Evolutionary conservation across 23 red algal species (phyloP).

Genomic region (Gracilaria domingensis): DNA sequence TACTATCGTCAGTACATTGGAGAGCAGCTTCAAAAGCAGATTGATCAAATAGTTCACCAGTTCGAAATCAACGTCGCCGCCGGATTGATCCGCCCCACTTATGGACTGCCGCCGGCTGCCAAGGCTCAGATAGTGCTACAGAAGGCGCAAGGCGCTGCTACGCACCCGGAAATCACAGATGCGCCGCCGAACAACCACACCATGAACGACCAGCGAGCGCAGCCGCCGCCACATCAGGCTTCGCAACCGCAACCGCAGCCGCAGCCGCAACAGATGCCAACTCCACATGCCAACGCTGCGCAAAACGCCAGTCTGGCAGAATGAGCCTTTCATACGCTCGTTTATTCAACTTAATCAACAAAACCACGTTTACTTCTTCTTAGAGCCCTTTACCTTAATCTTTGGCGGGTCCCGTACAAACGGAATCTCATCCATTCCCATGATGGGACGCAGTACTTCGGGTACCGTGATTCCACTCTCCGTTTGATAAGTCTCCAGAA

Average conservation of each 20-base stretch:
- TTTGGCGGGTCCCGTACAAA: conserved; percentile 71
- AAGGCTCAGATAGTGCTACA: conserved; percentile 8
- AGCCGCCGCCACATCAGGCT: not conserved
- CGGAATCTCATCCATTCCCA: conserved; percentile 65
- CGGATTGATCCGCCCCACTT: conserved; percentile 72
- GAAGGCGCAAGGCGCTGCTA: not conserved
- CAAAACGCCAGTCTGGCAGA: not conserved
- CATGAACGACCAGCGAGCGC: not conserved
- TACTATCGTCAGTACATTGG: conserved; percentile 90
- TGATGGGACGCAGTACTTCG: conserved; percentile 81
- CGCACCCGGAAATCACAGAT: not conserved
- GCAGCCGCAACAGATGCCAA: not conserved
- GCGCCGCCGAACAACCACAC: not conserved
- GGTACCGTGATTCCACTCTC: conserved; percentile 86
- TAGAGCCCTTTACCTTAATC: conserved; percentile 55
- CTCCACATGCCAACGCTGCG: not conserved
- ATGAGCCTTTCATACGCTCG: not conserved
- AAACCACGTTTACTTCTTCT: conserved; percentile 42
- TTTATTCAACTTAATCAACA: not conserved
- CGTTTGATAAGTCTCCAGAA: conserved; percentile 96
- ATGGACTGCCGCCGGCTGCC: conserved; percentile 25
- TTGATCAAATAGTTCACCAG: conserved; percentile 75
- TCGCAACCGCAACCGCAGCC: not conserved
- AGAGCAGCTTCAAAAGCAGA: conserved; percentile 71
- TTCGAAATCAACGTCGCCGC: conserved; percentile 71